A percentile compares a stretch with the other conserved stretches of the same genome.
Evolutionary conservation across 495 filamentous ascomycete genomes (phyloP).

Genomic region (Penicillium maclennaniae): DNA sequence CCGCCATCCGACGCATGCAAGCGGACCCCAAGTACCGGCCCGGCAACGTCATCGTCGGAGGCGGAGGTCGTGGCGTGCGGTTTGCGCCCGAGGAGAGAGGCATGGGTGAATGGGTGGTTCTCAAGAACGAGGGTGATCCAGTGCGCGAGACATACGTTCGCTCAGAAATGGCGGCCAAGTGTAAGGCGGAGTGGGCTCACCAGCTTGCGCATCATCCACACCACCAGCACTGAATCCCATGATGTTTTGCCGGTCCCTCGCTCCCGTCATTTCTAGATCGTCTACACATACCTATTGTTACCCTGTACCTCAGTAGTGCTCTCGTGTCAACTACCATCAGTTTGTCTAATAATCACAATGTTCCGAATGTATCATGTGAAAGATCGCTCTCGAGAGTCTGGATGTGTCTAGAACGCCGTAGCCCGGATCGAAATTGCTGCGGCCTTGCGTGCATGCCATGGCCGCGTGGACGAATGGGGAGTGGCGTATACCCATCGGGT

Average conservation of each 20-base stretch:
- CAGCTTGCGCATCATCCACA: background rate
- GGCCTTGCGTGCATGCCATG: background rate
- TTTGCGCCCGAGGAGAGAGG: conserved; percentile 57
- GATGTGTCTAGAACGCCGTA: conserved; percentile 13
- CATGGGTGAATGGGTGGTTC: conserved; percentile 71
- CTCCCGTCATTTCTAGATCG: background rate
- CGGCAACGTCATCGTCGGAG: conserved; percentile 77
- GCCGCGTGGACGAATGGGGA: conserved; percentile 3
- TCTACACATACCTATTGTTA: background rate
- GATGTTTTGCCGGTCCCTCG: background rate
- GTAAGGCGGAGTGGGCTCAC: conserved; percentile 11
- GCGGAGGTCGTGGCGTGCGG: conserved; percentile 68
- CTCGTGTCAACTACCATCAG: background rate
- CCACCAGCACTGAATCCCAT: background rate
- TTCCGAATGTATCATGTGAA: background rate
- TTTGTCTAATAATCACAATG: background rate
- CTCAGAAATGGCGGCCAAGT: conserved; percentile 28
- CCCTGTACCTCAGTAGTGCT: background rate
- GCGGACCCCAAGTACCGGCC: conserved; percentile 63
- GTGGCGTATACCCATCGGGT: background rate
- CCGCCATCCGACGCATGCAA: conserved; percentile 70
- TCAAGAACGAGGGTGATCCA: conserved; percentile 57
- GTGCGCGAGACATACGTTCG: conserved; percentile 62
- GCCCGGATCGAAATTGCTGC: conserved; percentile 10
- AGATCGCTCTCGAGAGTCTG: conserved; percentile 4